Evolutionary conservation across 306 rosid genomes (phyloP), one percentile per base, ranked within the genome.

Genomic region (Delonix regia): DNA sequence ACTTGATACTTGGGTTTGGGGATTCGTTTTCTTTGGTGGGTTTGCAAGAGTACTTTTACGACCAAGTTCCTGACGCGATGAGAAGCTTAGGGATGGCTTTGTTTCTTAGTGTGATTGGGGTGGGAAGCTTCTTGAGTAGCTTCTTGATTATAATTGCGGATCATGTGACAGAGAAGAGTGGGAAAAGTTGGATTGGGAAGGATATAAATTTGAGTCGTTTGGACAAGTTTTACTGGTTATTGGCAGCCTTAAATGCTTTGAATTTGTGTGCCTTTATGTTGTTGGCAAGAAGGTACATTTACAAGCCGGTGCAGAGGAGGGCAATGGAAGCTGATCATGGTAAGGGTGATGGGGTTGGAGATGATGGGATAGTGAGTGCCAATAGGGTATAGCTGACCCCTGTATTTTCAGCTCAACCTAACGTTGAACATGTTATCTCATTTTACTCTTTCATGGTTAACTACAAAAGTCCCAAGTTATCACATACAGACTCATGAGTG

Each of bases 41-140:
- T n/a, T 55, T 84, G 77, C 88, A 87, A 64, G 88, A 87, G 74
- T 80, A 67, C 65, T 87, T 87, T 81, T 87, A 87, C 45, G 90
- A 84, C 41, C 80, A 87, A 61, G 88, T 87, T 34, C 88, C 88
- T 24, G 88, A 84, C 48, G 82, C 88, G 1, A 82, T 84, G 88
- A 82, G 90, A 62, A 87, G 90, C 74, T 22, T 84, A 27, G 90
- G 90, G 36, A 72, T 87, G 79, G 84, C 88, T 36, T 42, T 87
- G n/a, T 87, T 39, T 74, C 87, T 87, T 10, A 82, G 91, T 66
- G 87, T 85, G 78, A 47, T 87, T 70, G 91, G 88, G 27, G 57
- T 63, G 7, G 91, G 87, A 57, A 82, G 74, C 48, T 87, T 87
- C 80, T 45, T 87, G 19, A 82, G 84, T 27, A 87, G 87, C 62